Conservation (phyloP, 495 filamentous ascomycete genomes). For the Letharia lupina region DNA sequence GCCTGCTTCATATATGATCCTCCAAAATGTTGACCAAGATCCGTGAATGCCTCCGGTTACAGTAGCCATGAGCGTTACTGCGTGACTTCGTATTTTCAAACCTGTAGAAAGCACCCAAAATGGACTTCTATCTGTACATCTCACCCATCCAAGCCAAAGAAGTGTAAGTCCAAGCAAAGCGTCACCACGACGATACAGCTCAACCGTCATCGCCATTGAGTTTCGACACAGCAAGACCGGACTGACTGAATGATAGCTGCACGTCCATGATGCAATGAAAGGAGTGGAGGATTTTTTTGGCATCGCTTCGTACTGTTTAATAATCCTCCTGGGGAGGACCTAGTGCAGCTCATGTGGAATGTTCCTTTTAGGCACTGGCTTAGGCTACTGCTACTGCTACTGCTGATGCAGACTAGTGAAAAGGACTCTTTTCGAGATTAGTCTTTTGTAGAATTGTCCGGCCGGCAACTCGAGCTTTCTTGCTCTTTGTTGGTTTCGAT, state of each 20-base stretch:
- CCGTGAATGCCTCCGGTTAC: not conserved
- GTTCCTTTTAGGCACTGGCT: too few relatives aligned
- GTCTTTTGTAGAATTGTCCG: not conserved
- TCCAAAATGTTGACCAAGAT: not conserved
- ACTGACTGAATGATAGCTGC: not conserved
- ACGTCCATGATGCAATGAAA: too few relatives aligned
- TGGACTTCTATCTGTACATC: not conserved
- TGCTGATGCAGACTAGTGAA: too few relatives aligned
- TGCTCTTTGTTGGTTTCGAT: not conserved
- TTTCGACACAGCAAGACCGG: not conserved
- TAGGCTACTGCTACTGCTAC: too few relatives aligned
- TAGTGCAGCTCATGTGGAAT: too few relatives aligned
- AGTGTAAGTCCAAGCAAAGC: not conserved
- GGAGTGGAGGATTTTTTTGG: too few relatives aligned
- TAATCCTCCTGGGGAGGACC: too few relatives aligned
- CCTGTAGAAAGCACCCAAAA: not conserved
- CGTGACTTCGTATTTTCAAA: not conserved
- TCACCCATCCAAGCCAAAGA: not conserved
- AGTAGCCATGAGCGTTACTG: not conserved
- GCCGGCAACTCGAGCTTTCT: not conserved
- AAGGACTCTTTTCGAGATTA: not conserved
- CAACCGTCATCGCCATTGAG: not conserved
- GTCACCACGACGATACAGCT: not conserved
- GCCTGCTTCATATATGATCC: not conserved
- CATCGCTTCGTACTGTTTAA: too few relatives aligned